phyloP scores from a whole-genome alignment of 2,329 filamentous ascomycete genomes.

The Orbilia quercus region DNA sequence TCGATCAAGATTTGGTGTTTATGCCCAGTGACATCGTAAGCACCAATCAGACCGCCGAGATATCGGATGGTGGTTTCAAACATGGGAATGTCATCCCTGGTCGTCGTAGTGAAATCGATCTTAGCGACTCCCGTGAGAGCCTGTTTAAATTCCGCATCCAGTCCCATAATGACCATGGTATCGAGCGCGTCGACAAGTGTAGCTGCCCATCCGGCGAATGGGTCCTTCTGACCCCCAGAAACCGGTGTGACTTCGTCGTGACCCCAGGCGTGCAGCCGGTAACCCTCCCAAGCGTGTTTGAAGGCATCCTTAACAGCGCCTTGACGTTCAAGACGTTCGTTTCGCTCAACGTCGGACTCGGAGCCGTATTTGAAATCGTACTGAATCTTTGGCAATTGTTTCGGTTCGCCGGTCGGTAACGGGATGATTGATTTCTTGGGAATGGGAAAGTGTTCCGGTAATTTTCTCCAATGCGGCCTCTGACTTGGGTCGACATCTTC shows the following conservation, averaged over 20 bases:
- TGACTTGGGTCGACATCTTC: background rate
- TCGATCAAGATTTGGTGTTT: constrained; percentile 76
- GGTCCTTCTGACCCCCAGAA: constrained; percentile 75
- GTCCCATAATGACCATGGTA: constrained; percentile 86
- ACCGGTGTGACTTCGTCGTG: constrained; percentile 87
- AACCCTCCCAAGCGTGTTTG: constrained; percentile 82
- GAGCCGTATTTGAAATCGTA: constrained; percentile 71
- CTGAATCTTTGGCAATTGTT: constrained; percentile 80
- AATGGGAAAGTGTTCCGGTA: constrained; percentile 81
- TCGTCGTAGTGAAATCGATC: constrained; percentile 84
- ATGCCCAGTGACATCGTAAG: constrained; percentile 84
- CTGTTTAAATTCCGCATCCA: constrained; percentile 82
- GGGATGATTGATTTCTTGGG: constrained; percentile 75
- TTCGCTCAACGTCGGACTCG: constrained; percentile 72
- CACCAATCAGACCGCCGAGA: constrained; percentile 83
- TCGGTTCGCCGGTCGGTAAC: constrained; percentile 78
- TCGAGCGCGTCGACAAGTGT: constrained; percentile 85
- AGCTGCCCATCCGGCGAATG: constrained; percentile 91
- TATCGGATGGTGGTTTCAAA: constrained; percentile 95
- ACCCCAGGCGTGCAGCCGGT: constrained; percentile 81
- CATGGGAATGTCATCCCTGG: constrained; percentile 78
- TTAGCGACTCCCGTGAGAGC: constrained; percentile 75
- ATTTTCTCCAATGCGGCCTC: constrained; percentile 75
- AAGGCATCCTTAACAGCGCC: constrained; percentile 78
- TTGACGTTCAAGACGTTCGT: constrained; percentile 73